A percentile compares a stretch with the other conserved stretches of the same genome.
These are phyloP conservation scores for Auricularia sp. DNA, from an alignment of 768 basidiomycete genomes.

Conservation along the genomic window DNA sequence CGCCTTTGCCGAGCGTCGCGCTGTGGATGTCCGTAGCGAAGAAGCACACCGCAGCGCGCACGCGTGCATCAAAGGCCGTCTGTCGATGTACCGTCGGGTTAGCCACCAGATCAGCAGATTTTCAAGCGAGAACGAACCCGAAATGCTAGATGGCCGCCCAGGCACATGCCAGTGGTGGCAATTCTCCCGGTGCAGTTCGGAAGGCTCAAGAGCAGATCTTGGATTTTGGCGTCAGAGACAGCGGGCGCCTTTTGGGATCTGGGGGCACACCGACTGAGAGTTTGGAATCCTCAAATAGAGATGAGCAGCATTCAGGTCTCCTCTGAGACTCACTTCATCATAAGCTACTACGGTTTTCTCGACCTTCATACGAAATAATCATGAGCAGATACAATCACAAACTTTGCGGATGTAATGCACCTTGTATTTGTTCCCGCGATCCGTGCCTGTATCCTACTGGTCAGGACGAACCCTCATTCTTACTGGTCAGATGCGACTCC, in stretches of 20 bases:
- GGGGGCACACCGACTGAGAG: conserved; percentile 41
- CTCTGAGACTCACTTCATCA: conserved; percentile 52
- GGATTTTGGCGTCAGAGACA: not conserved
- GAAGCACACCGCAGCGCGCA: conserved; percentile 82
- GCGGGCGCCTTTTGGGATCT: not conserved
- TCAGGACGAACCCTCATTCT: not conserved
- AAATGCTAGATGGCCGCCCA: conserved; percentile 71
- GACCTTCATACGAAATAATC: conserved; percentile 37
- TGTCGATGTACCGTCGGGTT: conserved; percentile 18
- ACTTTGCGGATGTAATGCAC: conserved; percentile 22
- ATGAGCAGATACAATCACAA: too few relatives aligned
- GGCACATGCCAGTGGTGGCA: conserved; percentile 86
- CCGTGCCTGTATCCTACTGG: conserved; percentile 44
- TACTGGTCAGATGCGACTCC: conserved; percentile 16
- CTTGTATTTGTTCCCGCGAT: conserved; percentile 91
- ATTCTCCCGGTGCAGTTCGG: conserved; percentile 87
- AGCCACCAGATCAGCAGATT: too few relatives aligned
- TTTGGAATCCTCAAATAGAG: conserved; percentile 55
- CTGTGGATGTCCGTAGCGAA: conserved; percentile 92
- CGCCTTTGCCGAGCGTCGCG: conserved; percentile 77
- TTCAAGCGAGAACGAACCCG: conserved; percentile 26
- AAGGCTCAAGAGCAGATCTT: conserved; percentile 53
- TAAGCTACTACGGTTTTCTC: conserved; percentile 84
- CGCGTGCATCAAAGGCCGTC: conserved; percentile 82
- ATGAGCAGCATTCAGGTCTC: not conserved